Conservation (phyloP, 805 yeast genomes). For the Ogataea trehaloabstinens region DNA sequence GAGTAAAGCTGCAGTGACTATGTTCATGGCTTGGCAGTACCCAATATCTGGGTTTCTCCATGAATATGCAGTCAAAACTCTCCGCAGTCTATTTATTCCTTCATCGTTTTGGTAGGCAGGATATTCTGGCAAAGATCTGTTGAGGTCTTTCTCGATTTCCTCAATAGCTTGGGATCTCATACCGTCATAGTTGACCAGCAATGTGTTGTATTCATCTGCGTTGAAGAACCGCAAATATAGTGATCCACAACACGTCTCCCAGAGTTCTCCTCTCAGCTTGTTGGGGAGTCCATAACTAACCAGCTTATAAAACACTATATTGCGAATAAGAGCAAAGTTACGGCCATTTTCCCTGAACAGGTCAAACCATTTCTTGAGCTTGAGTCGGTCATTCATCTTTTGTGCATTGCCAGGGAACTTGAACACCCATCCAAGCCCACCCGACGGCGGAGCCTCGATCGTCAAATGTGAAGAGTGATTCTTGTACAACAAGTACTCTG, state of each 20-base stretch:
- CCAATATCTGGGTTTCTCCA: slow-evolving; percentile 98
- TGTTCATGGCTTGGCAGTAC: slow-evolving; percentile 98
- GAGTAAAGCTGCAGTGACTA: slow-evolving; percentile 74
- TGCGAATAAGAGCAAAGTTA: slow-evolving; percentile 70
- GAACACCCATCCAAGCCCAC: slow-evolving; percentile 83
- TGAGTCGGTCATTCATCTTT: slow-evolving; percentile 73
- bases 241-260: slow-evolving; percentile 92
- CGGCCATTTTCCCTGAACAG: slow-evolving; percentile 82
- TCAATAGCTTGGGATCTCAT: slow-evolving; percentile 82
- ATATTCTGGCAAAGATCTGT: slow-evolving; percentile 93
- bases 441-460: slow-evolving; percentile 58
- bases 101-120: slow-evolving; percentile 86
- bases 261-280: slow-evolving; percentile 87
- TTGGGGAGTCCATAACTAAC: slow-evolving; percentile 94
- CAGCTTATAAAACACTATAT: slow-evolving; percentile 75
- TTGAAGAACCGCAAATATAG: slow-evolving; percentile 68
- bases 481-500: slow-evolving; percentile 74
- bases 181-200: slow-evolving; percentile 61
- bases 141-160: slow-evolving; percentile 94
- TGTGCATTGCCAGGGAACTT: slow-evolving; percentile 89
- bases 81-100: slow-evolving; percentile 80
- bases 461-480: slow-evolving; percentile 44
- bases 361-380: slow-evolving; percentile 92
- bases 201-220: slow-evolving; percentile 53
- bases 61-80: slow-evolving; percentile 90